Percentiles rank a stretch among this genome's conserved stretches.
phyloP scores from a whole-genome alignment of 2,329 filamentous ascomycete genomes.

The Colletotrichum sp. region DNA sequence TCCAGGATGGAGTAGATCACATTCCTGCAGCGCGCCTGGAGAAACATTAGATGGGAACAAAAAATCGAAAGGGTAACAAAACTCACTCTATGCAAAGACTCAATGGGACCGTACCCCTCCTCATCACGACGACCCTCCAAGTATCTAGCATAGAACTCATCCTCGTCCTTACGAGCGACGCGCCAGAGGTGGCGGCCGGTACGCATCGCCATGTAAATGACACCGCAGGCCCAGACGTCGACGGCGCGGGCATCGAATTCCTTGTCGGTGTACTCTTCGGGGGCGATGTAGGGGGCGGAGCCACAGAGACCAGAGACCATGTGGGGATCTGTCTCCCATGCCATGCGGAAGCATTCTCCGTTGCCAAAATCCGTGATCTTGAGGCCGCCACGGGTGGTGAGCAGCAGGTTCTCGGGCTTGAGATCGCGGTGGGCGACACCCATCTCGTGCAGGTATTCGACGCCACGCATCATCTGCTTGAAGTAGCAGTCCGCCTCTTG shows the following conservation, averaged over 20 bases:
- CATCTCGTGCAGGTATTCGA: conserved; percentile 99
- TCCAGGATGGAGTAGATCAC: conserved; percentile 99
- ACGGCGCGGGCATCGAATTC: conserved; percentile 98
- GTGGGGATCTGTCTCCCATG: conserved; percentile 97
- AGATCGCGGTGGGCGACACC: conserved; percentile 95
- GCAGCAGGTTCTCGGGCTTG: conserved; percentile 93
- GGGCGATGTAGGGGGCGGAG: conserved; percentile 95
- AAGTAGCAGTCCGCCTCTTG: conserved; percentile 97
- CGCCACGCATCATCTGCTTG: conserved; percentile 98
- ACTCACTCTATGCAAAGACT: conserved; percentile 91
- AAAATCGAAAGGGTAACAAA: background rate
- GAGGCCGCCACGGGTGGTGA: conserved; percentile 89
- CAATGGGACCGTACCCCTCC: conserved; percentile 94
- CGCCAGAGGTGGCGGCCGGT: conserved; percentile 96
- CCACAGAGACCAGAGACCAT: conserved; percentile 98
- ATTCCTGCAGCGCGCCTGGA: conserved; percentile 91
- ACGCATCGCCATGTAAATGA: conserved; percentile 99
- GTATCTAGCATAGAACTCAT: conserved; percentile 96
- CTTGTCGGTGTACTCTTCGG: conserved; percentile 92
- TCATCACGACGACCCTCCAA: conserved; percentile 92
- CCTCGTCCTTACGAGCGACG: conserved; percentile 94
- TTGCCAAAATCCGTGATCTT: conserved; percentile 99
- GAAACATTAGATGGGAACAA: background rate
- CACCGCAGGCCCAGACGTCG: conserved; percentile 96
- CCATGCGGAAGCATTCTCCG: conserved; percentile 99